Evolutionary conservation across 768 basidiomycete species (phyloP).

Genomic region (Tricholomella constricta): DNA sequence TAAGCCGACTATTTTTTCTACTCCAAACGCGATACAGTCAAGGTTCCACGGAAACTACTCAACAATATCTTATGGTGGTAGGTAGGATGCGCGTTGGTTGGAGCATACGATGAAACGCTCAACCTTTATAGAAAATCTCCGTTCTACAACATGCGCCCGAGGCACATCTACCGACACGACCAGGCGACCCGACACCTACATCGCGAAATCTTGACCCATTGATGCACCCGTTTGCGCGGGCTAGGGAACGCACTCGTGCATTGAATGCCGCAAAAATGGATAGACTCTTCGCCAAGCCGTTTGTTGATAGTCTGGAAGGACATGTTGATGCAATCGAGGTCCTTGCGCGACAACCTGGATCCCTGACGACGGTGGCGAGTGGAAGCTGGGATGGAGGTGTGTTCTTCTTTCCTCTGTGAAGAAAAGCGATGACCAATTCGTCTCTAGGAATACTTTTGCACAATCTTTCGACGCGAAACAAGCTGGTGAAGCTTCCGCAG

Average conservation of each 20-base stretch:
- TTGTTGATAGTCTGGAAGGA: conserved; percentile 86
- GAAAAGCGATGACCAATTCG: background rate
- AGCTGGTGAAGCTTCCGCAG: conserved; percentile 56
- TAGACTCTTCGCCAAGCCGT: conserved; percentile 96
- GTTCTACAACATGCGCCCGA: conserved; percentile 84
- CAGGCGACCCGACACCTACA: conserved; percentile 84
- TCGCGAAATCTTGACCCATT: conserved; percentile 92
- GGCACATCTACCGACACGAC: conserved; percentile 68
- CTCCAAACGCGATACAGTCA: background rate
- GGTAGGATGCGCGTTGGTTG: background rate
- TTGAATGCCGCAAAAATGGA: conserved; percentile 97
- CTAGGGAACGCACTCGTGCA: conserved; percentile 91
- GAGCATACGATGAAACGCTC: background rate
- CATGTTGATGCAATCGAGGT: conserved; percentile 95
- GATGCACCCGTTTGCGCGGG: conserved; percentile 93
- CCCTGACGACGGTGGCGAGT: conserved; percentile 80
- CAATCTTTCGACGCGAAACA: conserved; percentile 62
- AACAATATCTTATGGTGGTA: conserved; percentile 1
- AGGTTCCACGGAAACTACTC: background rate
- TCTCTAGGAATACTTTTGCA: conserved; percentile 81
- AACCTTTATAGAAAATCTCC: conserved; percentile 68
- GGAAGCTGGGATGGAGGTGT: conserved; percentile 95
- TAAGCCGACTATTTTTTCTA: background rate
- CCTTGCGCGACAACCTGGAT: conserved; percentile 69
- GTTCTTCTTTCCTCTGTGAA: conserved; percentile 28